Evolutionary conservation across 176 grass and related monocot species (phyloP).

Genomic region (Oropetium thomaeum): DNA sequence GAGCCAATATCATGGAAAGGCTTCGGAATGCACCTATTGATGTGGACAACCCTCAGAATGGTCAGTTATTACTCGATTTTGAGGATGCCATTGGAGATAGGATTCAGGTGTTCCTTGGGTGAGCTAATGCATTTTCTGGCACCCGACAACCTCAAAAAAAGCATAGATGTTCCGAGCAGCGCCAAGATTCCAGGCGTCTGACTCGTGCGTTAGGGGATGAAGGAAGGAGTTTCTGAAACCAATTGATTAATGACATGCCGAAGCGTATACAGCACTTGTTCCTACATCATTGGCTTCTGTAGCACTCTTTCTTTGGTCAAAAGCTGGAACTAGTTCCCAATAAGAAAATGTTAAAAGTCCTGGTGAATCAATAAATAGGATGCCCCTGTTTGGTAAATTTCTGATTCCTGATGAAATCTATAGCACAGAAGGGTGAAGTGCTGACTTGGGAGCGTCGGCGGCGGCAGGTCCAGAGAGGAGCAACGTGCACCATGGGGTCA

Average conservation of each 20-base stretch:
- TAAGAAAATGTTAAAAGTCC: conserved; percentile 18
- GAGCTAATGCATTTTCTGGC: neutral
- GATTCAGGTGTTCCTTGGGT: conserved; percentile 81
- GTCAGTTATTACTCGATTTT: conserved; percentile 85
- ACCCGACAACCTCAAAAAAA: neutral
- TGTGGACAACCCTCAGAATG: conserved; percentile 52
- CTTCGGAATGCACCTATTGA: conserved; percentile 64
- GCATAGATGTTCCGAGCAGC: neutral
- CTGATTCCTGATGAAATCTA: neutral
- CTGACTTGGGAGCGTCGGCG: too few species aligned
- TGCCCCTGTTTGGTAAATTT: neutral
- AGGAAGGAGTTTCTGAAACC: neutral
- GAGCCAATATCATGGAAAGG: conserved; percentile 86
- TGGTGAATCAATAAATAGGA: neutral
- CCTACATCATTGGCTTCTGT: neutral
- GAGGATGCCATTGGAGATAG: conserved; percentile 73
- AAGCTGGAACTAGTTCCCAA: neutral
- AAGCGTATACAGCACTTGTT: neutral
- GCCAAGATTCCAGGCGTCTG: neutral
- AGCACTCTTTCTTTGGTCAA: neutral
- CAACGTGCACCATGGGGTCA: too few species aligned
- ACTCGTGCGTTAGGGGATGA: neutral
- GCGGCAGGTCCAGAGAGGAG: too few species aligned
- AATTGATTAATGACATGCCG: neutral
- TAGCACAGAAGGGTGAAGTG: neutral